Evolutionary conservation across 192 early-diverging fungal species (phyloP).

Genomic region (Lobosporangium transversale): DNA sequence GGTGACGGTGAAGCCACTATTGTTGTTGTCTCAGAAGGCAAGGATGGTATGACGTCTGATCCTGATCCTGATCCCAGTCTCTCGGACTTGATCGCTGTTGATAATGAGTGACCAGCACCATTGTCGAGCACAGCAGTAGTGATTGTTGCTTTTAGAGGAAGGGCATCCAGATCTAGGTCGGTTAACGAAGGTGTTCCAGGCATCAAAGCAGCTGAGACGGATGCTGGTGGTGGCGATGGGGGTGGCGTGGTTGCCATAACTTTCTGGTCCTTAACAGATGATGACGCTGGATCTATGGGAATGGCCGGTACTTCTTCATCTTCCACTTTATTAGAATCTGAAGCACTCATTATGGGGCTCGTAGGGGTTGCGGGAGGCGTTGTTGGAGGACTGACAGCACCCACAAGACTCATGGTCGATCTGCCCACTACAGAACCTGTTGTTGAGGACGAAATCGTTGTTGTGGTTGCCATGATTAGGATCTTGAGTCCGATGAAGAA

Average conservation of each 20-base stretch:
- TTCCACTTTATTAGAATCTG: slow-evolving; percentile 1
- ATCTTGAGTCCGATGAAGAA: not conserved
- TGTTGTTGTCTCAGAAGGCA: not conserved
- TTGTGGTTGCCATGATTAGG: slow-evolving; percentile 50
- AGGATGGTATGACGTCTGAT: not conserved
- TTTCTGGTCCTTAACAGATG: not conserved
- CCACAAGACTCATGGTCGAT: slow-evolving; percentile 51
- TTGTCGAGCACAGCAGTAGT: slow-evolving; percentile 1
- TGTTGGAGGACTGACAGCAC: slow-evolving; percentile 22
- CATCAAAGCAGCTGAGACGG: not conserved
- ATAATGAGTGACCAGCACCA: slow-evolving; percentile 7
- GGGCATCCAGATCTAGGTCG: not conserved
- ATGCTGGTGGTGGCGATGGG: slow-evolving; percentile 1
- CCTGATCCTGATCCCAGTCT: not conserved
- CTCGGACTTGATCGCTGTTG: not conserved
- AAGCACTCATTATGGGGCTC: slow-evolving; percentile 9
- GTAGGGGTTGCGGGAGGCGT: slow-evolving; percentile 20
- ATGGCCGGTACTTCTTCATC: no score
- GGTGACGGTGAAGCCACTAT: not conserved
- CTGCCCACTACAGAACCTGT: slow-evolving; percentile 47
- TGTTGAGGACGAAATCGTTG: slow-evolving; percentile 50
- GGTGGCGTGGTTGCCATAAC: slow-evolving; percentile 10
- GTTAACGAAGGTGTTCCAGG: slow-evolving; percentile 2
- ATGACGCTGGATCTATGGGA: not conserved
- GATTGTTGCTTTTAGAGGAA: not conserved